Percentiles rank a stretch among this genome's conserved stretches.
phyloP scores from a whole-genome alignment of 208 protist genomes.

The Acanthamoeba sp. region DNA sequence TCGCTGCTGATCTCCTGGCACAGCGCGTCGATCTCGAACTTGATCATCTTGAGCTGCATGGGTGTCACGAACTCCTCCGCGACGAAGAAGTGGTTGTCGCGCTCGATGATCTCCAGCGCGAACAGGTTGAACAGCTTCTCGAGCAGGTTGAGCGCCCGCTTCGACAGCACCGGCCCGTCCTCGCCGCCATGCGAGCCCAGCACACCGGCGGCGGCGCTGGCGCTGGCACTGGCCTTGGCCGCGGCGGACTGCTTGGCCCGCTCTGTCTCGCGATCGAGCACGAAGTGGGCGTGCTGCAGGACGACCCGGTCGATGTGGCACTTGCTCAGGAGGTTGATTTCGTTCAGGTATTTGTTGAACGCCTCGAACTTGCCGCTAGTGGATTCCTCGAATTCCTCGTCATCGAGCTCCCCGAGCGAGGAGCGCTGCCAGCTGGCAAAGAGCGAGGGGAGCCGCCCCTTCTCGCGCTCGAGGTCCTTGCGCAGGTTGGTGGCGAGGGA shows the following conservation, averaged over 20 bases:
- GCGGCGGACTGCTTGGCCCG: not conserved
- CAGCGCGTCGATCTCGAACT: conserved; percentile 32
- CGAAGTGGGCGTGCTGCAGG: not conserved
- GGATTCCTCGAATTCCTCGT: not conserved
- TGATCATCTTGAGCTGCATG: conserved; percentile 50
- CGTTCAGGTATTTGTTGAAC: conserved; percentile 11
- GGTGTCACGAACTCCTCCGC: conserved; percentile 39
- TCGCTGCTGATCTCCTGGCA: conserved; percentile 51
- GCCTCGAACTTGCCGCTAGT: conserved; percentile 29
- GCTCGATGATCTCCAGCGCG: conserved; percentile 50
- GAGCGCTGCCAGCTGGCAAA: not conserved
- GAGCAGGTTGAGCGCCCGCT: conserved; percentile 7
- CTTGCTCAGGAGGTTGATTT: not conserved
- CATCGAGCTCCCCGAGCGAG: not conserved
- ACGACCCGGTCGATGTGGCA: conserved; percentile 47
- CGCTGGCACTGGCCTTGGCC: not conserved
- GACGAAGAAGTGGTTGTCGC: conserved; percentile 50
- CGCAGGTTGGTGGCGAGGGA: conserved; percentile 23
- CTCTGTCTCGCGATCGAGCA: conserved; percentile 28
- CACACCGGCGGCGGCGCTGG: not conserved
- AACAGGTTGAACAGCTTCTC: conserved; percentile 32
- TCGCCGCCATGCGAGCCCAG: not conserved
- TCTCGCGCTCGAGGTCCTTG: conserved; percentile 8
- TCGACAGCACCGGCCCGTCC: conserved; percentile 3
- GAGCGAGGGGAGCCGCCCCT: not conserved